These are phyloP conservation scores for Kwoniella shivajii DNA, from an alignment of 1,284 basidiomycete genomes.

Conservation along the genomic window DNA sequence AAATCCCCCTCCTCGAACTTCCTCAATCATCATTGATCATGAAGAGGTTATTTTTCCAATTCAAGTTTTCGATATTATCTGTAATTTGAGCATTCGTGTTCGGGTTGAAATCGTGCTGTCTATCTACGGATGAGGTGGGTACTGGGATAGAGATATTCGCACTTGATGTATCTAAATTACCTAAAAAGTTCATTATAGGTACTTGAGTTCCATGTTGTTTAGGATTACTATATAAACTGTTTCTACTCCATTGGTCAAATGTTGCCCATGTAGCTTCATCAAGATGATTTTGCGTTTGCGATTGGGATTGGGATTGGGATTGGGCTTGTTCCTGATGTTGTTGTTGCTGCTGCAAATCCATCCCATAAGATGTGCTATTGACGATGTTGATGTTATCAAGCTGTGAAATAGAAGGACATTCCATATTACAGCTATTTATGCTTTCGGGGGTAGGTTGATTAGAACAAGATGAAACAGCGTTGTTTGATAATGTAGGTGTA, in stretches of 20 bases:
- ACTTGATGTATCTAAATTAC: slow-evolving; percentile 2
- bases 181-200: slow-evolving; percentile 2
- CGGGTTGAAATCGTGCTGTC: no score
- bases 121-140: neutral
- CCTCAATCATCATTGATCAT: no score
- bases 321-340: neutral
- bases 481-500: neutral
- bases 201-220: neutral
- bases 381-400: neutral
- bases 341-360: neutral
- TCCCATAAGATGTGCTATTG: neutral
- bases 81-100: no score
- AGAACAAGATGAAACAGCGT: no score
- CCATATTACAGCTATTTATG: neutral
- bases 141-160: neutral
- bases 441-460: slow-evolving; percentile 3
- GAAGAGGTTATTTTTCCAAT: neutral
- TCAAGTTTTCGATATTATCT: neutral
- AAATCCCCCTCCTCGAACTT: no score
- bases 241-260: slow-evolving; percentile 1
- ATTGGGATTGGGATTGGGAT: neutral
- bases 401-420: neutral
- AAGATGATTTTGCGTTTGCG: neutral
- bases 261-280: neutral
- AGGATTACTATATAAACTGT: neutral